These are phyloP conservation scores for Saccharomyces mikatae DNA, from an alignment of 805 yeast genomes.

Conservation along the genomic window DNA sequence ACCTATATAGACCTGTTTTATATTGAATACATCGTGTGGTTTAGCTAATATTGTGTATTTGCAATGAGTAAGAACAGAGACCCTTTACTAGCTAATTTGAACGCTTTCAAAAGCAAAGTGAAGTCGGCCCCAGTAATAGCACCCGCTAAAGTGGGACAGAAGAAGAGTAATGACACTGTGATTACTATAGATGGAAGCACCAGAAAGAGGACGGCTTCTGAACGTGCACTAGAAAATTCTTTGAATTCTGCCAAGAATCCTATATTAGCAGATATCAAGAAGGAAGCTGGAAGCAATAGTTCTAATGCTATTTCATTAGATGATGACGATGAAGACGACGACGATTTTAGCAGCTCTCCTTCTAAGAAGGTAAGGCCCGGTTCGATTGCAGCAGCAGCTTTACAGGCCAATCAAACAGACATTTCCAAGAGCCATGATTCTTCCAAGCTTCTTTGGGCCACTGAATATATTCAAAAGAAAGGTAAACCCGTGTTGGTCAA, in stretches of 20 bases:
- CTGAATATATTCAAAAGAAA: conserved; percentile 69
- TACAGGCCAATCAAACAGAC: conserved; percentile 24
- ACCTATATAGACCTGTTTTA: not conserved
- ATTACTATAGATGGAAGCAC: conserved; percentile 7
- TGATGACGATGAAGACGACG: conserved; percentile 20
- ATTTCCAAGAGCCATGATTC: conserved; percentile 49
- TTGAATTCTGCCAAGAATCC: conserved; percentile 1
- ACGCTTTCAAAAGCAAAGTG: conserved; percentile 56
- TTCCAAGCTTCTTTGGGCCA: conserved; percentile 83
- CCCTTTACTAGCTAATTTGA: conserved; percentile 47
- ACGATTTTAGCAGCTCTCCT: conserved; percentile 17
- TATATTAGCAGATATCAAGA: not conserved
- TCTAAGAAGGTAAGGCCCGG: conserved; percentile 28
- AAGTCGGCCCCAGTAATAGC: conserved; percentile 46
- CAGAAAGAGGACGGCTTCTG: conserved; percentile 9
- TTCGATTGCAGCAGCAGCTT: conserved; percentile 26
- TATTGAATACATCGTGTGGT: not conserved
- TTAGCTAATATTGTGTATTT: not conserved
- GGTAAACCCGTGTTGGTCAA: conserved; percentile 63
- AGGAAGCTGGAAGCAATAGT: not conserved
- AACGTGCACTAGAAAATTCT: conserved; percentile 3
- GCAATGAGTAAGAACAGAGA: conserved; percentile 24
- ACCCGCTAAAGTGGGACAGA: conserved; percentile 31
- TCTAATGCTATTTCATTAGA: conserved; percentile 13
- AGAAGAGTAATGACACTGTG: conserved; percentile 1